These are phyloP conservation scores for Aureobasidium vineae DNA, from an alignment of 2,329 filamentous ascomycete species.

Conservation along the genomic window DNA sequence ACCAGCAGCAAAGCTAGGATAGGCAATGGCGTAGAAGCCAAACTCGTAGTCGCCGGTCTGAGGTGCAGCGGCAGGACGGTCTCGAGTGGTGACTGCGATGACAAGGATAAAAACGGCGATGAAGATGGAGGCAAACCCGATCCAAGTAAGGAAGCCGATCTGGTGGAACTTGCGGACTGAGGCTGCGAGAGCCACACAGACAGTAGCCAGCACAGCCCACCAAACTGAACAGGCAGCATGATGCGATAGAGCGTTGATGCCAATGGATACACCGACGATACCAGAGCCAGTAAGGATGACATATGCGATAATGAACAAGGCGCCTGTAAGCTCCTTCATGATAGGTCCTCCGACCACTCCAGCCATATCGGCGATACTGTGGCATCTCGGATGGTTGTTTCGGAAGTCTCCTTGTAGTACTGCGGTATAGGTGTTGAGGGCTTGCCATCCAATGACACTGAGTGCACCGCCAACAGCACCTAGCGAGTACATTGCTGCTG, in stretches of 20 bases:
- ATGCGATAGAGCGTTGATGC: conserved; percentile 58
- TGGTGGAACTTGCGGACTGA: conserved; percentile 59
- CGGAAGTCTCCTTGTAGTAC: conserved; percentile 54
- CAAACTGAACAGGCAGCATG: conserved; percentile 60
- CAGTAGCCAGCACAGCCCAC: conserved; percentile 55
- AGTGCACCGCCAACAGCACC: conserved; percentile 51
- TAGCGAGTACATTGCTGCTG: conserved; percentile 49
- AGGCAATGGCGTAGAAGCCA: conserved; percentile 56
- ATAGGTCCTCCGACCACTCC: conserved; percentile 54
- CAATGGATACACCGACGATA: conserved; percentile 59
- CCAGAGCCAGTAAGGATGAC: conserved; percentile 57
- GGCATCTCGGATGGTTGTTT: conserved; percentile 52
- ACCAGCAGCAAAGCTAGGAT: conserved; percentile 58
- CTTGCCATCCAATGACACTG: conserved; percentile 50
- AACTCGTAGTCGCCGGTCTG: conserved; percentile 59
- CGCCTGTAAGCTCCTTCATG: conserved; percentile 54
- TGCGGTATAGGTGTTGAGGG: conserved; percentile 50
- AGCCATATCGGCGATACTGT: conserved; percentile 59
- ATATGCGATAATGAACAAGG: conserved; percentile 58
- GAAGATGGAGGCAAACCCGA: conserved; percentile 59
- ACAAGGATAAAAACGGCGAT: conserved; percentile 49
- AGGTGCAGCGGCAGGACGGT: conserved; percentile 61
- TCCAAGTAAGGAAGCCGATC: conserved; percentile 62
- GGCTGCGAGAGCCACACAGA: conserved; percentile 51
- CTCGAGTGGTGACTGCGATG: conserved; percentile 54